Evolutionary conservation across 306 rosid genomes (phyloP).

Genomic region (Begonia peltatifolia): DNA sequence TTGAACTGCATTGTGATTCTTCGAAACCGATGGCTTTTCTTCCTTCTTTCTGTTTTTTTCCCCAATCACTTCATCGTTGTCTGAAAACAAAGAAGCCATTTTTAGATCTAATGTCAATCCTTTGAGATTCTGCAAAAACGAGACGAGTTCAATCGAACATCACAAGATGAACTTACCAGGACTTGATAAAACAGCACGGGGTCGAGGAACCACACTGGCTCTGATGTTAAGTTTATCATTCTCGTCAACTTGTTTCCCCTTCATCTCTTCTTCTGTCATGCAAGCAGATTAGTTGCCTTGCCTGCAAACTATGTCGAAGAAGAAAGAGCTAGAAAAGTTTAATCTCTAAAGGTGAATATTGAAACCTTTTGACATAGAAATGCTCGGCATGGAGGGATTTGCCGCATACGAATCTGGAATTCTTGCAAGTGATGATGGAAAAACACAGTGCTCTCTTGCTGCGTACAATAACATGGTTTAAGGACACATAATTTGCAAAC

Average conservation of each 20-base stretch:
- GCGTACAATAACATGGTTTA: background rate
- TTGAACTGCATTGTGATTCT: slow-evolving; percentile 29
- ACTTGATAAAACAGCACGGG: slow-evolving; percentile 87
- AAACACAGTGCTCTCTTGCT: slow-evolving; percentile 13
- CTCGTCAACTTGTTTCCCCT: slow-evolving; percentile 22
- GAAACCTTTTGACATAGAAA: slow-evolving; percentile 29
- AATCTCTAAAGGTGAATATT: background rate
- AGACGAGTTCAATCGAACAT: background rate
- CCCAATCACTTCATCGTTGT: slow-evolving; percentile 52
- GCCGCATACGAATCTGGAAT: slow-evolving; percentile 33
- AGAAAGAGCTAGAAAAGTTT: background rate
- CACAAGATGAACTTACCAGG: slow-evolving; percentile 37
- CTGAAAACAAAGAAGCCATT: slow-evolving; percentile 22
- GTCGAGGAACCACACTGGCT: slow-evolving; percentile 50
- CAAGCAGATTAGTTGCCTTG: slow-evolving; percentile 4
- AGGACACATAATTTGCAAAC: background rate
- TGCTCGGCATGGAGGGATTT: slow-evolving; percentile 20
- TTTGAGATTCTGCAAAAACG: background rate
- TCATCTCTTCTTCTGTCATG: slow-evolving; percentile 23
- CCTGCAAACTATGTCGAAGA: too few relatives aligned
- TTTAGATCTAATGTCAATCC: too few relatives aligned
- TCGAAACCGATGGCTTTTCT: slow-evolving; percentile 24
- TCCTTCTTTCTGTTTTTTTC: slow-evolving; percentile 32
- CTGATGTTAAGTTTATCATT: slow-evolving; percentile 27
- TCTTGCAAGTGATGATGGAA: slow-evolving; percentile 25